Percentiles rank a stretch among this genome's conserved stretches.
phyloP scores from a whole-genome alignment of 148 eudicot genomes.

The Vaccinium macrocarpon region DNA sequence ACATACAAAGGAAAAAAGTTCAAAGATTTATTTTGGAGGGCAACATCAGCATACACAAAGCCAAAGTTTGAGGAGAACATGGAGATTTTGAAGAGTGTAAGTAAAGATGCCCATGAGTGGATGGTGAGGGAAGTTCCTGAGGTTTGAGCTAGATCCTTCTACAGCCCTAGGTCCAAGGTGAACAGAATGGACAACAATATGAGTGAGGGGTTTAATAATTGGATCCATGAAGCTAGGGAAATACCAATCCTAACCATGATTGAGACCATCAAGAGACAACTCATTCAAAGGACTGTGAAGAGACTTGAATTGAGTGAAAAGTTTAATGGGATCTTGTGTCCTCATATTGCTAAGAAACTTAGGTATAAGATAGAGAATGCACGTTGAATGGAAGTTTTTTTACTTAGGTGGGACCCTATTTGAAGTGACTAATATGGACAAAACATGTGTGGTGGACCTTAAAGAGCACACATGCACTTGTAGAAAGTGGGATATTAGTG shows the following conservation, averaged over 20 bases:
- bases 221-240: too few relatives aligned
- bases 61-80: neutral
- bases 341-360: neutral
- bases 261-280: neutral
- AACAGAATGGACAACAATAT: neutral
- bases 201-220: too few relatives aligned
- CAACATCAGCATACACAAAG: neutral
- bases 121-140: neutral
- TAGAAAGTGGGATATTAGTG: neutral
- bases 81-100: neutral
- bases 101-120: neutral
- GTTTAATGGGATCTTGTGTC: neutral
- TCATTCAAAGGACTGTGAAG: neutral
- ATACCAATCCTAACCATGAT: too few relatives aligned
- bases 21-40: neutral
- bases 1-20: neutral
- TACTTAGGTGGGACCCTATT: neutral
- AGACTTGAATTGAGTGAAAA: too few relatives aligned
- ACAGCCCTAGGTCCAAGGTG: neutral
- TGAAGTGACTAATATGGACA: neutral
- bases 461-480: neutral
- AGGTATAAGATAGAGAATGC: neutral
- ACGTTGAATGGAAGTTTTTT: neutral
- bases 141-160: neutral
- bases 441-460: neutral